Percentiles rank a stretch among this genome's conserved stretches.
Conservation (phyloP, 441 rosid genomes). For the Theobroma grandiflorum region DNA sequence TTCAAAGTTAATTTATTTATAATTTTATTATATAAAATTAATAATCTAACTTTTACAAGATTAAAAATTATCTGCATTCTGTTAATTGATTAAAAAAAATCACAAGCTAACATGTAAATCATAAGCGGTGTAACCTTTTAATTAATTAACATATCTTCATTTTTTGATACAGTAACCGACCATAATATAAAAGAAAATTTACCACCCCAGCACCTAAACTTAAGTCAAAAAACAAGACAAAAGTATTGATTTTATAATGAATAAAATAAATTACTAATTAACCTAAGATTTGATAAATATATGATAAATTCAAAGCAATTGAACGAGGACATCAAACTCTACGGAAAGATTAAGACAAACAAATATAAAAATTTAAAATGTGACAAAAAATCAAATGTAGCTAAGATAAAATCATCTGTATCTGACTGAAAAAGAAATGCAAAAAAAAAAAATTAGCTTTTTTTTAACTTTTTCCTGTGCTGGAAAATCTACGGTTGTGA, state of each 20-base stretch:
- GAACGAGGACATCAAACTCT: background rate
- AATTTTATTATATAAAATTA: no score
- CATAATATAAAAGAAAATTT: background rate
- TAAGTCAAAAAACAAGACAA: background rate
- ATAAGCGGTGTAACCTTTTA: no score
- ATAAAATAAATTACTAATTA: background rate
- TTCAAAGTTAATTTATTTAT: no score
- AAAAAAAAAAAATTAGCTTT: background rate
- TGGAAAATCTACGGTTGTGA: constrained; percentile 22
- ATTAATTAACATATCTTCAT: no score
- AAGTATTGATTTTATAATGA: background rate
- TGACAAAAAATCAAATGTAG: background rate
- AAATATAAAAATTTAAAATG: background rate
- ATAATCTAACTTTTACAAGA: no score
- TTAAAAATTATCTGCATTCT: no score
- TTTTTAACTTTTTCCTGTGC: background rate
- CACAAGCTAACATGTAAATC: no score
- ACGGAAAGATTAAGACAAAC: background rate
- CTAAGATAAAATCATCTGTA: background rate
- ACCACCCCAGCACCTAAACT: background rate
- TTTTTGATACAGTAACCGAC: background rate
- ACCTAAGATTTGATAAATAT: background rate
- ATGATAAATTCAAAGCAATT: background rate
- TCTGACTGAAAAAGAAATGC: background rate
- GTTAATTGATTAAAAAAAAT: no score